A percentile compares a stretch with the other conserved stretches of the same genome.
Conservation (phyloP, 306 rosid species). For the Gastrolobium villosum region DNA sequence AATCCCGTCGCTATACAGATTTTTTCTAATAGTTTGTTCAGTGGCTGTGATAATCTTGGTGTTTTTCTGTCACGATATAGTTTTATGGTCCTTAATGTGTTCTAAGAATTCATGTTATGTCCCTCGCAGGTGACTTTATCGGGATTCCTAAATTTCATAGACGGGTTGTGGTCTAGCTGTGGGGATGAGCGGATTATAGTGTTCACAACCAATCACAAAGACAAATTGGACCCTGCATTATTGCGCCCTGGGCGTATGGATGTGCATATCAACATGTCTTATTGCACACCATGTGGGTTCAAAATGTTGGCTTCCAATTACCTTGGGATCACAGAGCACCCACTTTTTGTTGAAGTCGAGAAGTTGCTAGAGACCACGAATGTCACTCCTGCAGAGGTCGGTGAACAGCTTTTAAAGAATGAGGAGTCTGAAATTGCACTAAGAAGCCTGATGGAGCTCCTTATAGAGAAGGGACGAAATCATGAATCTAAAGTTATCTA, state of each 20-base stretch:
- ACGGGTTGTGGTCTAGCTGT: constrained; percentile 57
- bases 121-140: constrained; percentile 48
- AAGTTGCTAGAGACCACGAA: constrained; percentile 26
- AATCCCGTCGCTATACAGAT: too few relatives aligned
- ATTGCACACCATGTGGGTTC: constrained; percentile 52
- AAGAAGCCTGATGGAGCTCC: constrained; percentile 27
- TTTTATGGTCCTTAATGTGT: not conserved
- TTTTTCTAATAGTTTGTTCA: too few relatives aligned
- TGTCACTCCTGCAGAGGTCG: constrained; percentile 59
- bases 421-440: constrained; percentile 45
- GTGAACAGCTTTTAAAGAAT: constrained; percentile 47
- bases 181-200: constrained; percentile 52
- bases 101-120: not conserved
- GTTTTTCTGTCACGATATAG: not conserved
- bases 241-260: constrained; percentile 57
- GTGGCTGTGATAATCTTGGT: not conserved
- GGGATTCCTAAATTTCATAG: constrained; percentile 48
- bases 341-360: constrained; percentile 42
- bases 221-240: constrained; percentile 51
- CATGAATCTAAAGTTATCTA: not conserved
- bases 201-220: constrained; percentile 53
- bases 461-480: constrained; percentile 17
- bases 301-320: constrained; percentile 47
- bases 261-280: constrained; percentile 50
- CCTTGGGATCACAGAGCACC: constrained; percentile 45